phyloP scores from a whole-genome alignment of 371 early-diverging fungal genomes.

The Mucor racemosus region DNA sequence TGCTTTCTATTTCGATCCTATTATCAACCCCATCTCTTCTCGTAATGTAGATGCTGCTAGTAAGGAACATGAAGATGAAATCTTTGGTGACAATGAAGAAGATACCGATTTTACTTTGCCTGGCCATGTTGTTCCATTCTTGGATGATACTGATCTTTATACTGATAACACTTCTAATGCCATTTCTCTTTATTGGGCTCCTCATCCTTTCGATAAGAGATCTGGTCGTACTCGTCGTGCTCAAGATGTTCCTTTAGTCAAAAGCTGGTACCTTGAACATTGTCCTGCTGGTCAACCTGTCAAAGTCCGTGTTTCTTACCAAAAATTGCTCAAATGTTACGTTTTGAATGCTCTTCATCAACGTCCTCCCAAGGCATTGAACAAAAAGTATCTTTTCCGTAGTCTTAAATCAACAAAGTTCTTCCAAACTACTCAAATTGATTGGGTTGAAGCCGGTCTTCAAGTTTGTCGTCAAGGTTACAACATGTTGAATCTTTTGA shows the following conservation, averaged over 20 bases:
- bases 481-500: slow-evolving; percentile 97
- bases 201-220: slow-evolving; percentile 95
- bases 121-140: slow-evolving; percentile 80
- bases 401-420: slow-evolving; percentile 97
- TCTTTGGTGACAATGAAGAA: slow-evolving; percentile 85
- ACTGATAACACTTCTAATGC: slow-evolving; percentile 93
- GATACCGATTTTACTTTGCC: slow-evolving; percentile 82
- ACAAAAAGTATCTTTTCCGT: slow-evolving; percentile 93
- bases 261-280: slow-evolving; percentile 98
- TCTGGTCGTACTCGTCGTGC: slow-evolving; percentile 94
- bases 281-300: slow-evolving; percentile 93
- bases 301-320: slow-evolving; percentile 98
- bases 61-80: slow-evolving; percentile 77
- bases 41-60: slow-evolving; percentile 65
- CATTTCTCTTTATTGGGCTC: slow-evolving; percentile 96
- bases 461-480: slow-evolving; percentile 98
- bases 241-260: slow-evolving; percentile 93
- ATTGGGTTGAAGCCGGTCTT: slow-evolving; percentile 99
- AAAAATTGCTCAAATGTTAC: slow-evolving; percentile 91
- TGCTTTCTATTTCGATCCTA: slow-evolving; percentile 96
- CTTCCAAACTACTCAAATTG: slow-evolving; percentile 97
- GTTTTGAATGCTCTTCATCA: slow-evolving; percentile 90
- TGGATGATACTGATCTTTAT: slow-evolving; percentile 78
- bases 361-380: slow-evolving; percentile 86
- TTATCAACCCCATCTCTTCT: slow-evolving; percentile 95